Base-by-base conservation (phyloP, 148 eudicot genomes). In the Camellia granthamiana region DNA sequence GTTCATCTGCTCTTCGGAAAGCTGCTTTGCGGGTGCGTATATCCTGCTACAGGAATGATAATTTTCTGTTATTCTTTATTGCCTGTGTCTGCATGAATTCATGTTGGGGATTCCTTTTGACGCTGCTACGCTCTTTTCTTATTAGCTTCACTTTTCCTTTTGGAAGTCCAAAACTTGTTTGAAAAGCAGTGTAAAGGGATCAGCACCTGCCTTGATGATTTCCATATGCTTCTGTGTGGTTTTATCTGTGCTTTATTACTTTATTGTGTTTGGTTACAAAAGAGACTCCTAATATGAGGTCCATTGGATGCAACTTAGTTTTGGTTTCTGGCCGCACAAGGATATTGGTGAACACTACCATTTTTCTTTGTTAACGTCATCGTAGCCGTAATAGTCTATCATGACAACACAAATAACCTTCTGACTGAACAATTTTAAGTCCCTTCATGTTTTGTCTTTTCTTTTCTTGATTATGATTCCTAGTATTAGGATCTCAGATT, bases 1-100 rank as follows among this genome's bases (percentile, higher is more conserved):
- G 94, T 68, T 91, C 98, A 75, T 91, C 98, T 80, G 75, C 96
- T 84, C 92, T 94, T 64, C 89, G 94, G 49, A 91, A 90, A 84
- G 93, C 98, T 77, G 98, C 97, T 70, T 87, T 94, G 66, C 82
- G 86, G 93, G 97, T 94, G 78, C 42, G 43, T 65, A 77, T 60
- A 61, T 66, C 46, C 14, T 54, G 63, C 63, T 79, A 19, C 43
- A 44, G 55, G 9, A 38, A 51, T 43, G 21, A 38, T 55, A 30
- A 15, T 9, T 16, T 38, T 64, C 49, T 8, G 15, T 51, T 30
- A 3, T 55, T 69, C 63, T 54, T 7, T 68, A 12, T 55, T 68
- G 16, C 11, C 47, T 55, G 47, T 62, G 6, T 19, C 59, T 47
- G 8, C 43, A 14, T 68, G 60, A 66, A 77, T 52, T 30, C 15